Evolutionary conservation across 176 grass and related monocot genomes (phyloP), one percentile per base, ranked within the genome.

Genomic region (Aegilops bicornis): DNA sequence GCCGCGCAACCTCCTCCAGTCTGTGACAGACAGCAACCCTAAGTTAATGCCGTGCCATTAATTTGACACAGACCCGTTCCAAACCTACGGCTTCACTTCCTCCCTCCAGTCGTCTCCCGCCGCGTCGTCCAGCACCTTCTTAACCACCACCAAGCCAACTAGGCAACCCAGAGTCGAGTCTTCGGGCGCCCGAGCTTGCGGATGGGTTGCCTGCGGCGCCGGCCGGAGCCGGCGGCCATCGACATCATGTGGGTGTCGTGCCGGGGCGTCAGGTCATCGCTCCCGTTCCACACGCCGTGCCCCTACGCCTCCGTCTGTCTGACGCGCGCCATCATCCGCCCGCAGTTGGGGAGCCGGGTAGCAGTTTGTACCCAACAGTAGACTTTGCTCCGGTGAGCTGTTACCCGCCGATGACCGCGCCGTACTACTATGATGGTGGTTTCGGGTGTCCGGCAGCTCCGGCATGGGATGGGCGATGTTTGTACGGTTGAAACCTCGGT

Each of bases 191-290:
- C 16, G 13, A n/a, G 35, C 14, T 73, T 20, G 36, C 8, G 2
- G 54, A 85, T 93, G 88, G 85, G 56, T 29, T 67, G n/a, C 2
- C 48, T 0, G 39, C 67, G 25, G 11, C 37, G 65, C 12, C 60
- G 43, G 30, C 74, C 81, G 48, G 75, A 70, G 48, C 79, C 67
- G 64, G 60, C 84, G 42, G 69, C 90, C 59, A 89, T 95, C 61
- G 89, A 95, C 79, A 65, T 93, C 65, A 91, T 75, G 6, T 82
- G 85, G 81, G 85, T 95, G 63, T 93, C 86, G 7, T 92, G 91
- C 84, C 83, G 84, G 17, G 91, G 87, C 71, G 89, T 95, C 15
- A 45, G 20, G 10, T 93, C 89, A 10, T 82, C 85, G 59, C 39
- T 89, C 78, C 84, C 78, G 16, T 89, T 95, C 76, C 91, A 85